Percentiles rank a stretch among this genome's conserved stretches.
Evolutionary conservation across 805 yeast genomes (phyloP).

Genomic region (Helenozyma baotianmanensis): DNA sequence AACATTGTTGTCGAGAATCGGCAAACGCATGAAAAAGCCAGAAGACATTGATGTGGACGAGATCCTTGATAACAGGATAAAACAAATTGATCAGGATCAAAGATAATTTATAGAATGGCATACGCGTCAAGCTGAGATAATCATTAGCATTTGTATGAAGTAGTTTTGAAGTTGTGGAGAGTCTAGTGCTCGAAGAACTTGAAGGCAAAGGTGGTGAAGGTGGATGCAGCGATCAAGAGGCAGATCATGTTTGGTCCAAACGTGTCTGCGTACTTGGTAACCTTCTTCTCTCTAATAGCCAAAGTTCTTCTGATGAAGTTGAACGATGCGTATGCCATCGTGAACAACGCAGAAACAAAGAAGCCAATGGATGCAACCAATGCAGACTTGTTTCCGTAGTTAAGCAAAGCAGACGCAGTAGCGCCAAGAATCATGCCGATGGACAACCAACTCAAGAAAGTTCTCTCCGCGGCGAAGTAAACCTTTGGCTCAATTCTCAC

Average conservation of each 20-base stretch:
- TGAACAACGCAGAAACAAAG: slow-evolving; percentile 70
- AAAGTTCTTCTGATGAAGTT: slow-evolving; percentile 78
- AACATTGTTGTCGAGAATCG: slow-evolving; percentile 22
- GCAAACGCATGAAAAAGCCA: slow-evolving; percentile 35
- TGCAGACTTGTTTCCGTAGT: slow-evolving; percentile 70
- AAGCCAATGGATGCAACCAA: slow-evolving; percentile 83
- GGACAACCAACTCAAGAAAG: slow-evolving; percentile 89
- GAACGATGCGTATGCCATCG: slow-evolving; percentile 66
- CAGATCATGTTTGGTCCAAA: slow-evolving; percentile 86
- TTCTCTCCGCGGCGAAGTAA: slow-evolving; percentile 97
- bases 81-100: slow-evolving; percentile 11
- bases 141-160: too few species aligned
- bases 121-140: too few species aligned
- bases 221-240: slow-evolving; percentile 63
- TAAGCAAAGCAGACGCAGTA: slow-evolving; percentile 79
- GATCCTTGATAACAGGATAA: slow-evolving; percentile 48
- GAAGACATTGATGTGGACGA: slow-evolving; percentile 46
- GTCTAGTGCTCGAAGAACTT: slow-evolving; percentile 31
- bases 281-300: slow-evolving; percentile 76
- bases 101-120: too few species aligned
- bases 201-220: slow-evolving; percentile 57
- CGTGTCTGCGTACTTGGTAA: slow-evolving; percentile 81
- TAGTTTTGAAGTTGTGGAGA: background rate
- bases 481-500: slow-evolving; percentile 98
- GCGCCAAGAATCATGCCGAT: slow-evolving; percentile 85